Evolutionary conservation across 179 eudicot genomes (phyloP).

Genomic region (Drosera spatulata): DNA sequence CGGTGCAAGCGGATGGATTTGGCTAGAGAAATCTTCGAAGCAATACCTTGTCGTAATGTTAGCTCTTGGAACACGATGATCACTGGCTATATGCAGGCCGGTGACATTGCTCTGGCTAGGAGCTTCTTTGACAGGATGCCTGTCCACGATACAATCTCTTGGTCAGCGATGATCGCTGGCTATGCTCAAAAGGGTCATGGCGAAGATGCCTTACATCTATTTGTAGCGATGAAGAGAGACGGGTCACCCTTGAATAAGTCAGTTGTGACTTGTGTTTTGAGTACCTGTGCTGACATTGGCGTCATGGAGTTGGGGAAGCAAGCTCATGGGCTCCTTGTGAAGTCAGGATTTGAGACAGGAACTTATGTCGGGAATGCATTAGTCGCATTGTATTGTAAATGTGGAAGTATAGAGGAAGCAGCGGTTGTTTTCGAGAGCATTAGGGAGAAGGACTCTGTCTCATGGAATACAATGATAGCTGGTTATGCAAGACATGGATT

Average conservation of each 20-base stretch:
- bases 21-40: constrained; percentile 47
- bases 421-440: constrained; percentile 36
- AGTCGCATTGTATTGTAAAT: constrained; percentile 68
- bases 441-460: constrained; percentile 45
- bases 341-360: constrained; percentile 49
- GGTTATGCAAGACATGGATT: constrained; percentile 79
- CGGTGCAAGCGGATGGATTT: constrained; percentile 45
- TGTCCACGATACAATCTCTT: constrained; percentile 45
- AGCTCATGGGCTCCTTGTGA: constrained; percentile 42
- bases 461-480: constrained; percentile 75
- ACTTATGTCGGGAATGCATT: constrained; percentile 67
- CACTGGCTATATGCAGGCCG: constrained; percentile 52
- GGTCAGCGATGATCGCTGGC: constrained; percentile 66
- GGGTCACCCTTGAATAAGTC: constrained; percentile 52
- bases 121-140: constrained; percentile 47
- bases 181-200: constrained; percentile 50
- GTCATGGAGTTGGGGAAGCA: constrained; percentile 60
- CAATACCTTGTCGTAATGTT: constrained; percentile 32
- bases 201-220: constrained; percentile 45
- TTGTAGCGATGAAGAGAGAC: constrained; percentile 46
- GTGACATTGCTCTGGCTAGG: constrained; percentile 40
- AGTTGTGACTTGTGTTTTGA: constrained; percentile 47
- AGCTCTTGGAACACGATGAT: constrained; percentile 74
- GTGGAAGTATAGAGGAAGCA: constrained; percentile 75
- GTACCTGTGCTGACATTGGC: constrained; percentile 66